phyloP scores from a whole-genome alignment of 768 basidiomycete genomes.

The Boletus subcaerulescens region DNA sequence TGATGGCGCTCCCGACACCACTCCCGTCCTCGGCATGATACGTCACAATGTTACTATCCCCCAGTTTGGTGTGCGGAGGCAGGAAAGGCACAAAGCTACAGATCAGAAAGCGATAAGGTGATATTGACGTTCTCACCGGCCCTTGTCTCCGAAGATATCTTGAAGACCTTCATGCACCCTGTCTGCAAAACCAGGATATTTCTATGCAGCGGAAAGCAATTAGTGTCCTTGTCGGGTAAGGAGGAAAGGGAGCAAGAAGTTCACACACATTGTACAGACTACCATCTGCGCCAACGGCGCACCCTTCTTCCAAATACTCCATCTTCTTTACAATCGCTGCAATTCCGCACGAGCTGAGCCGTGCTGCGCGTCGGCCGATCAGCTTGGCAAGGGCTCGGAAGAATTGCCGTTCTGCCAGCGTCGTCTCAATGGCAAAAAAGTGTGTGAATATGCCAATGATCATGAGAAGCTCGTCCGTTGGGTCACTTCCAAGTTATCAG shows the following conservation, averaged over 20 bases:
- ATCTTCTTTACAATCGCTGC: slow-evolving; percentile 95
- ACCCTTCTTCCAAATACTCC: slow-evolving; percentile 89
- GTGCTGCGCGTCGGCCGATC: slow-evolving; percentile 85
- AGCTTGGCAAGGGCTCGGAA: slow-evolving; percentile 91
- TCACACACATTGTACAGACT: slow-evolving; percentile 84
- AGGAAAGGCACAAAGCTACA: slow-evolving; percentile 19
- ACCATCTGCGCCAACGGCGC: slow-evolving; percentile 88
- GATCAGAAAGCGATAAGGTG: not conserved
- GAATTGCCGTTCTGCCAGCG: slow-evolving; percentile 94
- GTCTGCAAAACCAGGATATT: slow-evolving; percentile 96
- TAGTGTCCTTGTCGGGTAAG: not conserved
- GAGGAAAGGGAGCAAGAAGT: not conserved
- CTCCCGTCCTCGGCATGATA: slow-evolving; percentile 53
- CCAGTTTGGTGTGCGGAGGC: slow-evolving; percentile 66
- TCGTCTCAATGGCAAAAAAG: slow-evolving; percentile 96
- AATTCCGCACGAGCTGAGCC: slow-evolving; percentile 92
- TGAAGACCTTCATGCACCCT: slow-evolving; percentile 88
- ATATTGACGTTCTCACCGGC: slow-evolving; percentile 53
- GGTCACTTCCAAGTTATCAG: slow-evolving; percentile 55
- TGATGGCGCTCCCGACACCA: slow-evolving; percentile 95
- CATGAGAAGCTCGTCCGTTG: slow-evolving; percentile 95
- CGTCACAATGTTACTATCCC: slow-evolving; percentile 27
- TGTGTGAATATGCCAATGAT: slow-evolving; percentile 96
- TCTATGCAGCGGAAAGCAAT: slow-evolving; percentile 44
- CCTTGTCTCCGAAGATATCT: slow-evolving; percentile 96